Evolutionary conservation across 2,329 filamentous ascomycete species (phyloP).

Genomic region (Pseudophaeomoniella oleicola): DNA sequence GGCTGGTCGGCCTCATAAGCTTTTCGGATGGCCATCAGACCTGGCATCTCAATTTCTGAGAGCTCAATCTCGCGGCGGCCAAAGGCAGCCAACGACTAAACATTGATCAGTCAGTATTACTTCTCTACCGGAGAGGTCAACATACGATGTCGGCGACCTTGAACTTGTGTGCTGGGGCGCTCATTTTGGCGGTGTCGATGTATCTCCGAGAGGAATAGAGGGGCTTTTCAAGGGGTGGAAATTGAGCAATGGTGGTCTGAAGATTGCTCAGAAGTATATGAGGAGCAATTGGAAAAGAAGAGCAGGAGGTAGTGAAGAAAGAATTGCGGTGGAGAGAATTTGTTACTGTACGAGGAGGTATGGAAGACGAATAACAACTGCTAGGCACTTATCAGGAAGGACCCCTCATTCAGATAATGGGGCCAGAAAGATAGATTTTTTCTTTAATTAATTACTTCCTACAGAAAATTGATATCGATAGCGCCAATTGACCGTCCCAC

Average conservation of each 20-base stretch:
- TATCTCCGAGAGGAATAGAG: not conserved
- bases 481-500: too few species aligned
- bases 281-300: not conserved
- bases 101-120: not conserved
- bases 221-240: not conserved
- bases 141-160: conserved; percentile 89
- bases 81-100: conserved; percentile 75
- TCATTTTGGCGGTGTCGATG: conserved; percentile 32
- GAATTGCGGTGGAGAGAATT: not conserved
- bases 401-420: too few species aligned
- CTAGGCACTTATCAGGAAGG: too few species aligned
- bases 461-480: too few species aligned
- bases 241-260: too few species aligned
- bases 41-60: conserved; percentile 91
- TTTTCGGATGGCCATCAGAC: conserved; percentile 84
- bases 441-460: too few species aligned
- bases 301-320: not conserved
- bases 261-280: not conserved
- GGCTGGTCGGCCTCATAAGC: conserved; percentile 93
- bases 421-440: too few species aligned
- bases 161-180: conserved; percentile 79
- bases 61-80: conserved; percentile 98
- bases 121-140: conserved; percentile 11
- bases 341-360: too few species aligned
- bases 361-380: too few species aligned